phyloP scores from a whole-genome alignment of 805 yeast genomes.

The Ogataea ganodermae region DNA sequence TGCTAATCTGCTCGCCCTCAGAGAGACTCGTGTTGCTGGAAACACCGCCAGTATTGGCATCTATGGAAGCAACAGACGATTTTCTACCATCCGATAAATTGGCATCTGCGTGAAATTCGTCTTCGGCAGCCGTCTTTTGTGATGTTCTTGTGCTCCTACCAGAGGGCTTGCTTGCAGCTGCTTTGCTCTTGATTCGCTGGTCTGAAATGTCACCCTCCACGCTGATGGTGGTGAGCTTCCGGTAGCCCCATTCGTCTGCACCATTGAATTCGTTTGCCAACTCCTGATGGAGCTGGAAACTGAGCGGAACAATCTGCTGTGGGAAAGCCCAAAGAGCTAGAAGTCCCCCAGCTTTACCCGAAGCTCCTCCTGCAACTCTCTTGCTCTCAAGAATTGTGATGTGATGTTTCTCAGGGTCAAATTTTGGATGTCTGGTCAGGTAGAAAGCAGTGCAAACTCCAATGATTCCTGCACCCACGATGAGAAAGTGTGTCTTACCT shows the following conservation, averaged over 20 bases:
- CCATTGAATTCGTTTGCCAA: conserved; percentile 79
- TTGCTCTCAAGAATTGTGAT: conserved; percentile 86
- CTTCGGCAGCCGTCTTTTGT: conserved; percentile 4
- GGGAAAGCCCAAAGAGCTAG: conserved; percentile 97
- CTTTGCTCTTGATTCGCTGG: conserved; percentile 10
- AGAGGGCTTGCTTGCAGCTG: neutral
- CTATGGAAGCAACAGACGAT: conserved; percentile 11
- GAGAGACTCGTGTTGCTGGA: conserved; percentile 21
- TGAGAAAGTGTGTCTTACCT: conserved; percentile 74
- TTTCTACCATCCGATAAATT: conserved; percentile 12
- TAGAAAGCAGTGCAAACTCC: conserved; percentile 96
- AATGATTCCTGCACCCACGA: conserved; percentile 94
- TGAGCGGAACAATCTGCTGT: conserved; percentile 85
- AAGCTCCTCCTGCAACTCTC: conserved; percentile 95
- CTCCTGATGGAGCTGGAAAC: conserved; percentile 83
- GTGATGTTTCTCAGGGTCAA: conserved; percentile 69
- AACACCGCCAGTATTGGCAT: conserved; percentile 2
- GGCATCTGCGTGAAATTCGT: conserved; percentile 9
- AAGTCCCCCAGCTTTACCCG: conserved; percentile 96
- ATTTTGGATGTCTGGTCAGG: conserved; percentile 78
- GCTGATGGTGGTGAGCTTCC: conserved; percentile 82
- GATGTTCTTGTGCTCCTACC: conserved; percentile 7
- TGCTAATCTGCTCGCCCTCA: conserved; percentile 8
- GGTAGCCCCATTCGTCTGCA: conserved; percentile 88
- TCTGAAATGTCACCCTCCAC: conserved; percentile 75